A percentile compares a stretch with the other conserved stretches of the same genome.
Evolutionary conservation across 1,284 basidiomycete species (phyloP).

Genomic region (Ceratobasidium sp.): DNA sequence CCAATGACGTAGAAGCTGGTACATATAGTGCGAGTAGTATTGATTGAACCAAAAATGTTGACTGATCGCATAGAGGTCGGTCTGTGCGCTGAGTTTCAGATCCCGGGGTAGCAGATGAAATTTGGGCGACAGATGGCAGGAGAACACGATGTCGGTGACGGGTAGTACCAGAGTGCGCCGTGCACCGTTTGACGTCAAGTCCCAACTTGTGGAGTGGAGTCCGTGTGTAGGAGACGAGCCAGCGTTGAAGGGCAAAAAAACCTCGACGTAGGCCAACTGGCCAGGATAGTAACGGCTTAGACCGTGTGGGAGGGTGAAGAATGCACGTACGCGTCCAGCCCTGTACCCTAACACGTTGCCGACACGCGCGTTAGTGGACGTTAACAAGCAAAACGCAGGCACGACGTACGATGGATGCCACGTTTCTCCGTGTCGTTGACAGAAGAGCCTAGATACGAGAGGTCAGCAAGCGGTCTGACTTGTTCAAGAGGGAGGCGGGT

Average conservation of each 20-base stretch:
- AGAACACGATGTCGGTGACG: neutral
- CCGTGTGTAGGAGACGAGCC: too few relatives aligned
- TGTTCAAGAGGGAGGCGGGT: neutral
- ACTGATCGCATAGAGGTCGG: neutral
- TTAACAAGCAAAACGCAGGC: too few relatives aligned
- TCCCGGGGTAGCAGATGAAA: neutral
- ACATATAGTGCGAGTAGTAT: slow-evolving; percentile 12
- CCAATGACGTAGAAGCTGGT: neutral
- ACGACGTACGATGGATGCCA: slow-evolving; percentile 12
- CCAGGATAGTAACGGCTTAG: neutral
- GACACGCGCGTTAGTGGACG: neutral
- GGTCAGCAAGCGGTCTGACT: neutral
- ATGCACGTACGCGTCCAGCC: slow-evolving; percentile 1
- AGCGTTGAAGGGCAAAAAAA: slow-evolving; percentile 7
- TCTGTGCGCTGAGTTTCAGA: neutral
- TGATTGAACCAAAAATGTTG: slow-evolving; percentile 18
- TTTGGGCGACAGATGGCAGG: slow-evolving; percentile 15
- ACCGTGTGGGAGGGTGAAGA: slow-evolving; percentile 6
- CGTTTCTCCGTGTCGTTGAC: neutral
- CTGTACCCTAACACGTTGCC: slow-evolving; percentile 1
- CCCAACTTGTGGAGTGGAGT: neutral
- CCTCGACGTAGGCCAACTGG: slow-evolving; percentile 27
- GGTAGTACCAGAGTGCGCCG: slow-evolving; percentile 6
- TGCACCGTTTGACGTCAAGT: neutral
- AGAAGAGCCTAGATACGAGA: neutral